Conservation (phyloP, 768 basidiomycete species). For the Lactarius psammicola region DNA sequence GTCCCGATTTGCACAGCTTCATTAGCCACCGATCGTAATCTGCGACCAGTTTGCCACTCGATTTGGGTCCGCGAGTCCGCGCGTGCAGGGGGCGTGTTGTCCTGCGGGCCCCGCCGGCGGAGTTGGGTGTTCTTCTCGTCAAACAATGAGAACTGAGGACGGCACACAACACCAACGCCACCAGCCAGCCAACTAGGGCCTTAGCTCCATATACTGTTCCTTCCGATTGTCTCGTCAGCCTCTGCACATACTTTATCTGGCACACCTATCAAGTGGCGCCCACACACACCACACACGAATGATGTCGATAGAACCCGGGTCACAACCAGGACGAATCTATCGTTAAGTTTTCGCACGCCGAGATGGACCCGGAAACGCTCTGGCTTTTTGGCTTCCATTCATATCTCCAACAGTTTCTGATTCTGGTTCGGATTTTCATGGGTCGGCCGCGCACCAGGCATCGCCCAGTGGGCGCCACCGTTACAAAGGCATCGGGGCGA, state of each 20-base stretch:
- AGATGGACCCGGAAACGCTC: too few relatives aligned
- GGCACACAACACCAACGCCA: neutral
- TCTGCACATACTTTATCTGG: too few relatives aligned
- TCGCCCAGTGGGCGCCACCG: neutral
- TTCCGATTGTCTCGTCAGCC: too few relatives aligned
- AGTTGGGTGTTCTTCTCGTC: neutral
- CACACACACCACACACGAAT: neutral
- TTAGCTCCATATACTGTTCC: neutral
- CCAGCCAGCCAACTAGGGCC: neutral
- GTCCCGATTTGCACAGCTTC: conserved; percentile 17
- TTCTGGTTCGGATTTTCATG: neutral
- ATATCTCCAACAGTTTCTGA: neutral
- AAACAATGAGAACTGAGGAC: neutral
- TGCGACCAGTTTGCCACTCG: neutral
- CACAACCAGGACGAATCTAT: neutral
- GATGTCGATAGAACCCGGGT: neutral
- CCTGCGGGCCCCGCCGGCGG: neutral
- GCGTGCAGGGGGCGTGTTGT: neutral
- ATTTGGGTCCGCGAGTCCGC: neutral
- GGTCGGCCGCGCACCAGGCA: neutral
- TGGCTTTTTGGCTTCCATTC: neutral
- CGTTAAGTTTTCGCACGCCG: neutral
- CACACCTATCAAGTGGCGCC: too few relatives aligned
- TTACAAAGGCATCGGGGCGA: conserved; percentile 5
- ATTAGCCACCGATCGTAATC: conserved; percentile 25